Conservation (phyloP, 768 basidiomycete species). For the Lactifluus subvellereus region DNA sequence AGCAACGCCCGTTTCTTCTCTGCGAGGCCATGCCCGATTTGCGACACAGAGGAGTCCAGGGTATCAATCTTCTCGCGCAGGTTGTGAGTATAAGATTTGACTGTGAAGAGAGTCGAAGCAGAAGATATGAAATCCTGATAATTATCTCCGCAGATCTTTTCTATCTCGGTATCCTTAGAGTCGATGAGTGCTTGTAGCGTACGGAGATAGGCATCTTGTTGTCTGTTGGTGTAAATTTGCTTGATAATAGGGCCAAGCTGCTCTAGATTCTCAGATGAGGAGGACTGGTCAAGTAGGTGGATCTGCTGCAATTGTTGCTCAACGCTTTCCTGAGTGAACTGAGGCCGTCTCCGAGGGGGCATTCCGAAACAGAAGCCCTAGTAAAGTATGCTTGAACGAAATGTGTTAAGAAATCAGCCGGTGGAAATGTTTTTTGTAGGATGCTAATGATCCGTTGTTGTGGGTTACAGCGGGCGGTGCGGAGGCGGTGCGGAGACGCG, state of each 20-base stretch:
- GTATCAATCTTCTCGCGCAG: constrained; percentile 88
- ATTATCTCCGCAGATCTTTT: constrained; percentile 91
- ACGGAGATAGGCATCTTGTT: constrained; percentile 85
- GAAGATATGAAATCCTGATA: constrained; percentile 98
- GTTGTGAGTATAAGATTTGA: constrained; percentile 93
- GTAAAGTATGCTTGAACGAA: not conserved
- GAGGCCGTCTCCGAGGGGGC: constrained; percentile 66
- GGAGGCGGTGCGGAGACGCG: not conserved
- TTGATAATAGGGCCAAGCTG: constrained; percentile 94
- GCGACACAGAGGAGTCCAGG: constrained; percentile 81
- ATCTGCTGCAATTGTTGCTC: constrained; percentile 90
- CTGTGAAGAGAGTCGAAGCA: constrained; percentile 91
- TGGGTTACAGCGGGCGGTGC: not conserved
- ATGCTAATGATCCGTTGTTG: not conserved
- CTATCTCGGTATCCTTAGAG: constrained; percentile 94
- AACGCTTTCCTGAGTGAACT: constrained; percentile 77
- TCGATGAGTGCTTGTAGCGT: constrained; percentile 84
- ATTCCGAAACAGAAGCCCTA: constrained; percentile 33
- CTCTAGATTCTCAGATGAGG: constrained; percentile 90
- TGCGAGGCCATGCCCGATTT: constrained; percentile 80
- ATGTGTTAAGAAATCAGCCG: too few species aligned
- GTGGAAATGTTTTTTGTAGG: too few species aligned
- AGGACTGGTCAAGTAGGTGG: constrained; percentile 80
- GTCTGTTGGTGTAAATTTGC: constrained; percentile 80
- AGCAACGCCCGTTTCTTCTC: constrained; percentile 91